Percentiles rank a stretch among this genome's conserved stretches.
These are phyloP conservation scores for Apophysomyces elegans DNA, from an alignment of 371 early-diverging fungal genomes.

Conservation along the genomic window DNA sequence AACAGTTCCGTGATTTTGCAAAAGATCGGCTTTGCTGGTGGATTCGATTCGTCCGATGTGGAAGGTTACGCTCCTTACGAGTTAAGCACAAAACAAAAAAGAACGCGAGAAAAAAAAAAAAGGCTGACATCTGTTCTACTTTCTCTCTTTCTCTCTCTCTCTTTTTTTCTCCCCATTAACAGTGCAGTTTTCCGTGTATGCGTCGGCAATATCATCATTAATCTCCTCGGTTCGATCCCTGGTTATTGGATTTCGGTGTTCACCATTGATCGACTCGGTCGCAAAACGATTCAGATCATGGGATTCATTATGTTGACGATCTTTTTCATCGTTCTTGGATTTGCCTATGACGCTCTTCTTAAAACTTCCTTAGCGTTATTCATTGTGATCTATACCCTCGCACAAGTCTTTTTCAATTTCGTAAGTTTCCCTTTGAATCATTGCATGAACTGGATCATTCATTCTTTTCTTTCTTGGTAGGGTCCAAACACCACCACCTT, in stretches of 20 bases:
- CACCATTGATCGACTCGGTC: conserved; percentile 82
- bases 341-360: conserved; percentile 52
- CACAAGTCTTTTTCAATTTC: conserved; percentile 90
- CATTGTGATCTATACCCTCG: conserved; percentile 74
- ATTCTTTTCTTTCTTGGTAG: conserved; percentile 1
- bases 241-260: conserved; percentile 87
- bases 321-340: conserved; percentile 50
- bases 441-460: neutral
- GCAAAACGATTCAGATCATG: conserved; percentile 81
- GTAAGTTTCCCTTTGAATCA: conserved; percentile 44
- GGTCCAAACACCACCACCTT: conserved; percentile 86
- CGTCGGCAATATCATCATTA: conserved; percentile 81
- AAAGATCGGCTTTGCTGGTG: conserved; percentile 69
- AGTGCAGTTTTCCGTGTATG: conserved; percentile 56
- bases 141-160: too few relatives aligned
- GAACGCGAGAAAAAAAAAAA: too few relatives aligned
- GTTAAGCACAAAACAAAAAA: conserved; percentile 9
- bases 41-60: conserved; percentile 28
- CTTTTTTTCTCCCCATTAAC: conserved; percentile 19
- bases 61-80: conserved; percentile 29
- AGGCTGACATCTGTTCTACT: too few relatives aligned
- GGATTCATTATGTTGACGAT: conserved; percentile 63
- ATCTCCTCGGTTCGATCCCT: conserved; percentile 83
- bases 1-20: conserved; percentile 73
- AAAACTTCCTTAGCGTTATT: conserved; percentile 61